Conservation (phyloP, 805 yeast genomes). For the Naumovozyma baii region DNA sequence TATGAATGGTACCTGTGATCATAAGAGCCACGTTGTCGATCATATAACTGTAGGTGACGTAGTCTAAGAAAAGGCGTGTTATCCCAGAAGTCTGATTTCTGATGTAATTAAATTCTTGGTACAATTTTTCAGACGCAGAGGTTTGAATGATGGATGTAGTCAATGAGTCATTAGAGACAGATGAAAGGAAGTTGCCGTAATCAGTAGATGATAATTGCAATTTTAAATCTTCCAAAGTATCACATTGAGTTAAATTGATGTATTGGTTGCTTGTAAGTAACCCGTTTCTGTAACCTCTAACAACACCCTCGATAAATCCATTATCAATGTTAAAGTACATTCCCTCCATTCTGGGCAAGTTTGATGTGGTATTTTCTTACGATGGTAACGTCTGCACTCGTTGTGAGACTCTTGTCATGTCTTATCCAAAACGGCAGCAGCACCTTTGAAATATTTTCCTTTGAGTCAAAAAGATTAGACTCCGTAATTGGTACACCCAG, state of each 20-base stretch:
- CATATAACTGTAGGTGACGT: conserved; percentile 93
- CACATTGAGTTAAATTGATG: conserved; percentile 90
- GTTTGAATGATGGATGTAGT: conserved; percentile 83
- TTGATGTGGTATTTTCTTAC: too few relatives aligned
- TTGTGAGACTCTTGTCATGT: too few relatives aligned
- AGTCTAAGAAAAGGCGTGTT: conserved; percentile 77
- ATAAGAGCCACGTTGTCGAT: conserved; percentile 92
- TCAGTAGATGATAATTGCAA: conserved; percentile 92
- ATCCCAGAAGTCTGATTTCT: conserved; percentile 76
- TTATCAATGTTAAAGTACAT: conserved; percentile 78
- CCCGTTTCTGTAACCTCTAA: conserved; percentile 88
- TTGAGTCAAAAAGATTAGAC: too few relatives aligned
- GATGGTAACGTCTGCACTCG: too few relatives aligned
- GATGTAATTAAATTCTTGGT: conserved; percentile 76
- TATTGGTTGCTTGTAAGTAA: conserved; percentile 71
- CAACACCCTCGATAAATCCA: conserved; percentile 91
- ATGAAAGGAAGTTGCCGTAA: conserved; percentile 81
- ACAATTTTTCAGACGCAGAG: conserved; percentile 61
- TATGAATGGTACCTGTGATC: conserved; percentile 95
- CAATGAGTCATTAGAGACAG: conserved; percentile 65
- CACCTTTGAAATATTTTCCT: too few relatives aligned
- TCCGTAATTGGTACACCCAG: too few relatives aligned
- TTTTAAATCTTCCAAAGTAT: conserved; percentile 85
- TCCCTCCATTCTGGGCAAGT: conserved; percentile 87
- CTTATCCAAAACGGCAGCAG: too few relatives aligned